Evolutionary conservation across 140 eudicot genomes (phyloP).

Genomic region (Anethum foeniculum): DNA sequence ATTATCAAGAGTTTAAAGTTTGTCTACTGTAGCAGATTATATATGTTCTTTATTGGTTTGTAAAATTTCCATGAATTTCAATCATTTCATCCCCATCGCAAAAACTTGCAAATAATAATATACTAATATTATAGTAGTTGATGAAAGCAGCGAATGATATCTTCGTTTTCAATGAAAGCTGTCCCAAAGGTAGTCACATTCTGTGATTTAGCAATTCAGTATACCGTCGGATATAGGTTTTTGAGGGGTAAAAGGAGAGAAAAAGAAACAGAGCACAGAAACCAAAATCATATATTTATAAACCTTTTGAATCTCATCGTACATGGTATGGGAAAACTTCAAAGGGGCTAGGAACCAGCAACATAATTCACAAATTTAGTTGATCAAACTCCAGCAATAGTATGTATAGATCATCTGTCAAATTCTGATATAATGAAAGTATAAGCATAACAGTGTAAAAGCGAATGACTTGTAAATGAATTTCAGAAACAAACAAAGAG

Average conservation of each 20-base stretch:
- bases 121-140: too few species aligned
- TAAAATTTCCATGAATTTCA: not conserved
- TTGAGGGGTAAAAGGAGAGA: not conserved
- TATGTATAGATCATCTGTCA: not conserved
- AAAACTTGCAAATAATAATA: not conserved
- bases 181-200: too few species aligned
- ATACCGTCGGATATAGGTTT: not conserved
- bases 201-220: not conserved
- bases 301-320: not conserved
- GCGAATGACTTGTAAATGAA: not conserved
- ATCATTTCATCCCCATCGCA: not conserved
- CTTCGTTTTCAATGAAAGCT: too few species aligned
- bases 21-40: not conserved
- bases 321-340: not conserved
- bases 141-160: not conserved
- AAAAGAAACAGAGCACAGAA: not conserved
- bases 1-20: not conserved
- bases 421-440: not conserved
- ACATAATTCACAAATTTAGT: not conserved
- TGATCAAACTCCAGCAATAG: not conserved
- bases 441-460: not conserved
- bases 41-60: not conserved
- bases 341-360: not conserved
- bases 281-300: not conserved
- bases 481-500: constrained; percentile 1